These are phyloP conservation scores for Pichia sp. DNA, from an alignment of 1,139 yeast genomes.

Conservation along the genomic window DNA sequence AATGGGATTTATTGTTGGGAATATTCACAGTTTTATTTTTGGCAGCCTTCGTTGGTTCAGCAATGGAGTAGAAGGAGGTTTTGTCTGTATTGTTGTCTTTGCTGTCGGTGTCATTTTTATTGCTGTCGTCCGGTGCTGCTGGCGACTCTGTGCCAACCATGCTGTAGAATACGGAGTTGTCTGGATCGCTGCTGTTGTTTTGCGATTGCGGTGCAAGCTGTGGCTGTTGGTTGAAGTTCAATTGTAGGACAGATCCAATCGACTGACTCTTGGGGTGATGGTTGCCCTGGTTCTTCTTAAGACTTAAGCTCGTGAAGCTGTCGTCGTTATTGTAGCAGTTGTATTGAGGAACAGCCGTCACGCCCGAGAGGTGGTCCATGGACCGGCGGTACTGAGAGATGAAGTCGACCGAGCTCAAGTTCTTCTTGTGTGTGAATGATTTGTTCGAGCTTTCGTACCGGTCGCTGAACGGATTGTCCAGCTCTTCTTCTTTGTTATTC, in stretches of 20 bases:
- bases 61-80: constrained; percentile 10
- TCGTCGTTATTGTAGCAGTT: background rate
- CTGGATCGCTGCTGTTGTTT: background rate
- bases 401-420: constrained; percentile 6
- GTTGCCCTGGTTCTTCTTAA: background rate
- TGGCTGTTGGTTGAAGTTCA: constrained; percentile 9
- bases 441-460: constrained; percentile 2
- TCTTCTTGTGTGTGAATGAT: constrained; percentile 3
- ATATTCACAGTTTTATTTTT: constrained; percentile 3
- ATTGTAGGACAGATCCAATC: constrained; percentile 9
- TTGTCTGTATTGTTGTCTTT: background rate
- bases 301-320: background rate
- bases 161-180: constrained; percentile 5
- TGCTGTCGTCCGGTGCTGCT: background rate
- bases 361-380: constrained; percentile 14
- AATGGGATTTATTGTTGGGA: constrained; percentile 15
- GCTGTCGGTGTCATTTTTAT: background rate
- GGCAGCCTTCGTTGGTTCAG: constrained; percentile 19
- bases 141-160: background rate
- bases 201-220: constrained; percentile 3
- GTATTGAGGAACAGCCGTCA: background rate
- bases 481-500: background rate
- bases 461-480: constrained; percentile 16
- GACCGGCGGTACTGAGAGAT: constrained; percentile 18
- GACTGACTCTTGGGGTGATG: constrained; percentile 4